Evolutionary conservation across 805 yeast genomes (phyloP).

Genomic region (Suhomyces pyralidae): DNA sequence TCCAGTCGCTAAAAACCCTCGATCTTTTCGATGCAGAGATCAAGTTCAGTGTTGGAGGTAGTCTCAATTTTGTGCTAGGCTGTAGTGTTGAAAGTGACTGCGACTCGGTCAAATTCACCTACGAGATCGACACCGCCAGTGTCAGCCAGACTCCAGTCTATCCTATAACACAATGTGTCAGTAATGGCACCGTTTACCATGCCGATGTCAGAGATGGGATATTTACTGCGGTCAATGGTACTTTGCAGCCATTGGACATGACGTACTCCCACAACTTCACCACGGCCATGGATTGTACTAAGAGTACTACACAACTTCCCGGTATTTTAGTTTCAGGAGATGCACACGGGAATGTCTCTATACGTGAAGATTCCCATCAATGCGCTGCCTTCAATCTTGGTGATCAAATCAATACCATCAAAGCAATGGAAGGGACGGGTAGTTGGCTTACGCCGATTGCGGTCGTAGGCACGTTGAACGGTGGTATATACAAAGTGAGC

Average conservation of each 20-base stretch:
- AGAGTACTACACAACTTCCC: neutral
- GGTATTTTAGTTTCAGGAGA: slow-evolving; percentile 21
- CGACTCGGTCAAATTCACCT: neutral
- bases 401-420: slow-evolving; percentile 27
- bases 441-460: slow-evolving; percentile 5
- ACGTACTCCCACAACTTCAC: slow-evolving; percentile 3
- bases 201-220: slow-evolving; percentile 6
- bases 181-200: neutral
- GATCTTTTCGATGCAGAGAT: neutral
- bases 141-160: neutral
- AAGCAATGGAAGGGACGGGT: neutral
- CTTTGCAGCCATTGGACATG: neutral
- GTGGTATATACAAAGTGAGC: slow-evolving; percentile 21
- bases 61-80: neutral
- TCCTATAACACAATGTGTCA: neutral
- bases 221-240: neutral
- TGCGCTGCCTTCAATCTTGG: slow-evolving; percentile 22
- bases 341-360: slow-evolving; percentile 27
- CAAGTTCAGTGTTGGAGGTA: neutral
- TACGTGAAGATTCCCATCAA: slow-evolving; percentile 9
- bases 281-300: slow-evolving; percentile 1
- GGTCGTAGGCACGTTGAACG: slow-evolving; percentile 27
- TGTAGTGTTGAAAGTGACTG: neutral
- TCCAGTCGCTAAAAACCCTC: neutral
- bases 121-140: neutral